A percentile compares a stretch with the other conserved stretches of the same genome.
Evolutionary conservation across 1,139 yeast genomes (phyloP).

Genomic region (Geotrichum carabidarum): DNA sequence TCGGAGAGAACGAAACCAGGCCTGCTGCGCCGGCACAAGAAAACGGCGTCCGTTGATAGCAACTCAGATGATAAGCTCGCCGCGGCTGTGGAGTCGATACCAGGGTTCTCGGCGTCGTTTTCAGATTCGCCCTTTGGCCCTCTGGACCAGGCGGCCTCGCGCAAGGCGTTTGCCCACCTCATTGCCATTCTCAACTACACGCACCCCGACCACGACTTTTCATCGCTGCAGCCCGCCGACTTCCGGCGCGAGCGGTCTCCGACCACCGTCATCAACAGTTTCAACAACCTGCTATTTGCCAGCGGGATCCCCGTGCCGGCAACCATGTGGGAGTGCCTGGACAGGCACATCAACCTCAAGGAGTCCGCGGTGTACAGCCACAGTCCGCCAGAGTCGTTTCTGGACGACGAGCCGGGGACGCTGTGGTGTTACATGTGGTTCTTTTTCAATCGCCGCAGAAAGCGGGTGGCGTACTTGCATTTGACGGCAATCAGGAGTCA

Average conservation of each 20-base stretch:
- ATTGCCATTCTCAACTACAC: slow-evolving; percentile 87
- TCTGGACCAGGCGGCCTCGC: slow-evolving; percentile 70
- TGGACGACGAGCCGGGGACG: slow-evolving; percentile 70
- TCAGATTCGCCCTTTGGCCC: slow-evolving; percentile 86
- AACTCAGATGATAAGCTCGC: slow-evolving; percentile 9
- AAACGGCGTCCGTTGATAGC: slow-evolving; percentile 8
- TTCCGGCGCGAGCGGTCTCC: slow-evolving; percentile 55
- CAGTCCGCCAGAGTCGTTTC: slow-evolving; percentile 72
- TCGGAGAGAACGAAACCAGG: slow-evolving; percentile 11
- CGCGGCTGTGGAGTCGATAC: not conserved
- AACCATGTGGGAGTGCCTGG: slow-evolving; percentile 87
- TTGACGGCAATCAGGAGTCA: slow-evolving; percentile 38
- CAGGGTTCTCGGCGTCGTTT: slow-evolving; percentile 21
- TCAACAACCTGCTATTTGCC: slow-evolving; percentile 74
- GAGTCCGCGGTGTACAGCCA: slow-evolving; percentile 75
- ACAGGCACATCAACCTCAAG: slow-evolving; percentile 74
- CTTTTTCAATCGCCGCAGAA: slow-evolving; percentile 81
- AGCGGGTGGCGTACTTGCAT: slow-evolving; percentile 83
- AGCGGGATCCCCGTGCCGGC: slow-evolving; percentile 56
- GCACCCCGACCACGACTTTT: slow-evolving; percentile 93
- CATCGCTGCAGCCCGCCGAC: slow-evolving; percentile 79
- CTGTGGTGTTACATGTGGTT: slow-evolving; percentile 94
- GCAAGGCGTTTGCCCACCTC: slow-evolving; percentile 84
- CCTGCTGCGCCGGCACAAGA: slow-evolving; percentile 5
- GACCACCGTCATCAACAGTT: slow-evolving; percentile 58